Conservation (phyloP, 768 basidiomycete species). For the Mycena leptocephala region DNA sequence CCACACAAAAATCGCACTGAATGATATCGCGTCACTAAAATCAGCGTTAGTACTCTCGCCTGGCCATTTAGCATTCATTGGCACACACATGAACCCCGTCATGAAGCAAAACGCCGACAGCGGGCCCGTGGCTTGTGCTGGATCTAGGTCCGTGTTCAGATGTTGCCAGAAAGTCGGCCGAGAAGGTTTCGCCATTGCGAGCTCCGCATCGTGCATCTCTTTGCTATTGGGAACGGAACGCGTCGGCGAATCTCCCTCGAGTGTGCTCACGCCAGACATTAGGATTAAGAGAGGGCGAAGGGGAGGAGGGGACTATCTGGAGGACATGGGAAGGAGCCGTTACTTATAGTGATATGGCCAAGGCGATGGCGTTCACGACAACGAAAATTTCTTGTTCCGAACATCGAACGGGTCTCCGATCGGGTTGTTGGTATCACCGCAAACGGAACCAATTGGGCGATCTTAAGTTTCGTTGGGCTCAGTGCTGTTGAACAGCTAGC, state of each 20-base stretch:
- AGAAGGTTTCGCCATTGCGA: conserved; percentile 1
- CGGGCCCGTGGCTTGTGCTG: conserved; percentile 65
- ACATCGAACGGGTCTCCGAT: conserved; percentile 25
- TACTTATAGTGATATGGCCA: conserved; percentile 4
- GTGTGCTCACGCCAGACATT: conserved; percentile 14
- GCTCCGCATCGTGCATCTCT: conserved; percentile 4
- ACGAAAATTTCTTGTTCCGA: conserved; percentile 14
- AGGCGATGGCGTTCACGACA: too few relatives aligned
- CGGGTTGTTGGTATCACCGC: neutral
- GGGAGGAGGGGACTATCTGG: neutral
- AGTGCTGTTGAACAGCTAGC: neutral
- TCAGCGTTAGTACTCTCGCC: neutral
- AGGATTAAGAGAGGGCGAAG: neutral
- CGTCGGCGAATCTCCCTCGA: neutral
- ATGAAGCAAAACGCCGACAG: conserved; percentile 82
- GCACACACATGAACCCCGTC: conserved; percentile 83
- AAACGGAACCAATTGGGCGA: neutral
- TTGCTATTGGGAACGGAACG: neutral
- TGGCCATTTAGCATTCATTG: neutral
- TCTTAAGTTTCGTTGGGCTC: neutral
- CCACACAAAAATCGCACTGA: conserved; percentile 89
- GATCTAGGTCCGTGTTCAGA: conserved; percentile 66
- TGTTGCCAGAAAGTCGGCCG: conserved; percentile 54
- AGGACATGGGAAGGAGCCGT: neutral
- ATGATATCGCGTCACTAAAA: conserved; percentile 77